Percentiles rank a stretch among this genome's conserved stretches.
Evolutionary conservation across 306 rosid species (phyloP).

Genomic region (Nissolia schottii): DNA sequence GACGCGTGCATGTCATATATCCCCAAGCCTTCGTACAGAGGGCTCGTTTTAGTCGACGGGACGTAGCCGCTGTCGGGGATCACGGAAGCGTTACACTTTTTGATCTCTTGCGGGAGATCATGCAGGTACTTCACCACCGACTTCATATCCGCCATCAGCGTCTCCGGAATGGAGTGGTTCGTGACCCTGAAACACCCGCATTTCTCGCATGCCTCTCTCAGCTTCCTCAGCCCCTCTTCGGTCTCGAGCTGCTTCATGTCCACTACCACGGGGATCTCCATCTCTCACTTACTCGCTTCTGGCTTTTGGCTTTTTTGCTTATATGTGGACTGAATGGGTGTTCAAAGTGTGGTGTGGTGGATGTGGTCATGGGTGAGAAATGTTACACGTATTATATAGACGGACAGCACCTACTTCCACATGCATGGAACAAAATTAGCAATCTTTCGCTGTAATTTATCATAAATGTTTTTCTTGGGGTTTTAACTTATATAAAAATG

Average conservation of each 20-base stretch:
- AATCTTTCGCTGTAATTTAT: no score
- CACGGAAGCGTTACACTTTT: conserved; percentile 31
- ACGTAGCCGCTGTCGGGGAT: conserved; percentile 36
- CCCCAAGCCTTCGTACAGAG: conserved; percentile 39
- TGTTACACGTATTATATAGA: no score
- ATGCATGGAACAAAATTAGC: no score
- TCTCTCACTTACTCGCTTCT: background rate
- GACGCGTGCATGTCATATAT: conserved; percentile 30
- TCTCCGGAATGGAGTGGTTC: conserved; percentile 32
- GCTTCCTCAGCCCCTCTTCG: conserved; percentile 16
- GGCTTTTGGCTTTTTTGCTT: no score
- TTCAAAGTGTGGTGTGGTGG: no score
- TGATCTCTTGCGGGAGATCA: conserved; percentile 48
- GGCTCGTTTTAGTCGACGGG: background rate
- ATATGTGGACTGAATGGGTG: no score
- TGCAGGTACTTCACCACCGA: conserved; percentile 10
- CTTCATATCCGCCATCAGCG: conserved; percentile 50
- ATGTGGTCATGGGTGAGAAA: no score
- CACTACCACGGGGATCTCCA: conserved; percentile 27
- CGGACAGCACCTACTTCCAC: no score
- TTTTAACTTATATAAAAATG: no score
- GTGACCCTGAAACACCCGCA: conserved; percentile 46
- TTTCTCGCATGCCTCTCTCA: conserved; percentile 47
- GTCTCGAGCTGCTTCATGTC: conserved; percentile 28
- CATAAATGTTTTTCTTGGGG: no score